Evolutionary conservation across 1,284 basidiomycete genomes (phyloP), one percentile per base, ranked within the genome.

Genomic region (Quambalaria eucalypti): DNA sequence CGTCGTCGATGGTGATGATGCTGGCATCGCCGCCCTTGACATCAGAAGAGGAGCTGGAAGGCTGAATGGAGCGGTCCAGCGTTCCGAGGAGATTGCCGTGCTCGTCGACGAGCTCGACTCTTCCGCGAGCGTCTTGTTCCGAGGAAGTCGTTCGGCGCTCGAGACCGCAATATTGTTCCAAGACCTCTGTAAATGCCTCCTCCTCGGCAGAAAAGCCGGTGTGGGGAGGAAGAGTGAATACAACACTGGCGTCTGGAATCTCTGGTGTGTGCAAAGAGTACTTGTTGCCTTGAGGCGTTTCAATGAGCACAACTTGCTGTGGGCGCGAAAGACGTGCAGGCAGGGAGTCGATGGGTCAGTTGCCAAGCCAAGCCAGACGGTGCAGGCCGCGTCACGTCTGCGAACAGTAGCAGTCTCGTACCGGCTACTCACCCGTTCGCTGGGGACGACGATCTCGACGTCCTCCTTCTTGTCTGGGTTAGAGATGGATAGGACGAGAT

Each of bases 71-170:
- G 19, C 21, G 42, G 42, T 46, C 42, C 16, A 46, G 42, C 14
- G 42, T 23, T 21, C 21, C 42, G 25, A 46, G 19, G 42, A 46
- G 16, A 21, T 64, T 52, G 21, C 66, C 66, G 38, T 66, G 50
- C 25, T 68, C 61, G 50, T 66, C 61, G 48, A 66, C 59, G 28
- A 68, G 60, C 58, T 68, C 64, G 48, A 68, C 58, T 2, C 30
- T 54, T 38, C 62, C 62, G 12, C 49, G 52, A 26, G 60, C 59
- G 3, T 57, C 48, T 10, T 49, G 53, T 8, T 60, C 60, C 30
- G 61, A 50, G n/a, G n/a, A n/a, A n/a, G n/a, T n/a, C n/a, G n/a
- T n/a, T n/a, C n/a, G n/a, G 31, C 60, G 57, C 19, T 59, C 51
- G 33, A 58, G 64, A 9, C 62, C 65, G 21, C 61, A 55, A 26